phyloP scores from a whole-genome alignment of 2,329 filamentous ascomycete species.

The Coniochaeta prunicola region DNA sequence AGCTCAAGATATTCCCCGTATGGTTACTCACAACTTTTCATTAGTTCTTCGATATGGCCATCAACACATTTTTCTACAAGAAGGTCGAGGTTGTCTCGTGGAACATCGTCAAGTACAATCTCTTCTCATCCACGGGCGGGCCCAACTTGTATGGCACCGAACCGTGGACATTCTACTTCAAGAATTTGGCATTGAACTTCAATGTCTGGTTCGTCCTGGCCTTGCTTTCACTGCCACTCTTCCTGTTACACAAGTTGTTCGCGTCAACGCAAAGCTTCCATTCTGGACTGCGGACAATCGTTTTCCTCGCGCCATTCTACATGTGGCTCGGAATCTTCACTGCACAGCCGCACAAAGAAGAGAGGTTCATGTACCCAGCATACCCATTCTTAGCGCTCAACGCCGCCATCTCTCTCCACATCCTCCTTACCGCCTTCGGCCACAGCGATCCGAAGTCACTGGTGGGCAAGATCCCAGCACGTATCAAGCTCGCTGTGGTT shows the following conservation, averaged over 20 bases:
- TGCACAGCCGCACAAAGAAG: constrained; percentile 91
- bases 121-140: constrained; percentile 75
- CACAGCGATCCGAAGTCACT: constrained; percentile 60
- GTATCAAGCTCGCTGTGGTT: constrained; percentile 63
- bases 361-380: constrained; percentile 95
- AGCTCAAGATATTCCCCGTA: not conserved
- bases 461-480: constrained; percentile 63
- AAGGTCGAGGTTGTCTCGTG: constrained; percentile 71
- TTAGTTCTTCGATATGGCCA: constrained; percentile 59
- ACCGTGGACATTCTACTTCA: constrained; percentile 93
- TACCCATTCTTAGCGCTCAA: constrained; percentile 90
- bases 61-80: constrained; percentile 83
- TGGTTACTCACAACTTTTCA: not conserved
- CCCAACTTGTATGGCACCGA: constrained; percentile 94
- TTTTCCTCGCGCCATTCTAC: constrained; percentile 83
- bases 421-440: constrained; percentile 69
- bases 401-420: constrained; percentile 76
- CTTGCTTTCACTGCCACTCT: constrained; percentile 64
- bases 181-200: constrained; percentile 89
- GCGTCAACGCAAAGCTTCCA: constrained; percentile 57
- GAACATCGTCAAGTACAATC: constrained; percentile 94
- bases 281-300: constrained; percentile 65
- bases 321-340: constrained; percentile 92
- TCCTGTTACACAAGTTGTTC: constrained; percentile 64
- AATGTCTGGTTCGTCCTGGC: constrained; percentile 89